phyloP scores from a whole-genome alignment of 148 eudicot species.

The Rhododendron simsii region DNA sequence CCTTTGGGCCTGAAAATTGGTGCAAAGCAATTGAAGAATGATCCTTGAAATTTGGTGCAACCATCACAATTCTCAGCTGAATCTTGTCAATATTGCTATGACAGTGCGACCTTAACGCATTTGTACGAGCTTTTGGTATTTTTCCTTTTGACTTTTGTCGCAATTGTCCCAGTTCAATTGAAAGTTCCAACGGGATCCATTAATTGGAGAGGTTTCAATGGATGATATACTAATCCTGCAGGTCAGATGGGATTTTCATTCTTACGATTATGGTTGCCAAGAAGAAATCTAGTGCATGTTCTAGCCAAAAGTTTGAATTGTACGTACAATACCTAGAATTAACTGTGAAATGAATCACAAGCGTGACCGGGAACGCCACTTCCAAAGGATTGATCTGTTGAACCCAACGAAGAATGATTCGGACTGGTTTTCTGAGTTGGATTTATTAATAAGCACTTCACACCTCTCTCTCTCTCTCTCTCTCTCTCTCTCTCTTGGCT shows the following conservation, averaged over 20 bases:
- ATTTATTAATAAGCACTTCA: not conserved
- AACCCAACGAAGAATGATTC: not conserved
- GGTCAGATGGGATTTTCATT: not conserved
- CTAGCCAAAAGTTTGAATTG: not conserved
- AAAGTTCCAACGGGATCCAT: not conserved
- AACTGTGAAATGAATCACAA: not conserved
- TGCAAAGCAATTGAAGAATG: not conserved
- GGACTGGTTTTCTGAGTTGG: not conserved
- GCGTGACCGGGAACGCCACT: not conserved
- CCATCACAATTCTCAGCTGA: not conserved
- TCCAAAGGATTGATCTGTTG: not conserved
- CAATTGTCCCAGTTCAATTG: not conserved
- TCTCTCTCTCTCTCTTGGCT: not conserved
- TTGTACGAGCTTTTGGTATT: not conserved
- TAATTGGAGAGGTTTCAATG: not conserved
- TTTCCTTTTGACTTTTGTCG: not conserved
- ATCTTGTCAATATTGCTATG: not conserved
- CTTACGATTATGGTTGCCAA: not conserved
- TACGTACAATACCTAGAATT: not conserved
- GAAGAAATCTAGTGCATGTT: not conserved
- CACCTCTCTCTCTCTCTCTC: not conserved
- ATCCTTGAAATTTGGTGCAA: not conserved
- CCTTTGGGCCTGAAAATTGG: constrained; percentile 58
- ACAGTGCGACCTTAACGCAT: not conserved
- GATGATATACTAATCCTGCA: not conserved